Base-by-base conservation (phyloP, 2,329 filamentous ascomycete species). In the Dissoconium aciculare region DNA sequence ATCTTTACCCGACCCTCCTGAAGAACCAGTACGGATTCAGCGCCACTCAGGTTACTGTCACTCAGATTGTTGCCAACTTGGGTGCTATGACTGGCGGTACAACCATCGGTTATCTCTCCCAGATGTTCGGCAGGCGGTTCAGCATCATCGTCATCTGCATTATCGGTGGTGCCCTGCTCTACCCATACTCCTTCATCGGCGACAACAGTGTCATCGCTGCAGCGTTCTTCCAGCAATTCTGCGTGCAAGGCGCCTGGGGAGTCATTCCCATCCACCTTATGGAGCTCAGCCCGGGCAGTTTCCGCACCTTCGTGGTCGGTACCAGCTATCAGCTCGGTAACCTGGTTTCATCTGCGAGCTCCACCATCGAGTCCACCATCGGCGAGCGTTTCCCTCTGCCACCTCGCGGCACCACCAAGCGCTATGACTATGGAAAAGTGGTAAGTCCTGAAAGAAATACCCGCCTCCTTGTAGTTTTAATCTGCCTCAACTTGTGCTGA, bases 241-340 rank as follows among this genome's bases (percentile, higher is more conserved):
- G 38, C 25, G 42, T 44, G 3, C 41, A 46, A 24, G 47, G 47
- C 11, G 48, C 47, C 2, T 52, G 49, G 49, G 49, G 49, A 12
- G 46, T 52, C 4, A 63, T 64, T 15, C 60, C 60, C 1, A 79
- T 83, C 33, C 78, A 84, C 43, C 60, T 84, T 4, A 83, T 81
- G 68, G 79, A 85, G 49, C 60, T 84, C 5, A 75, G 71, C 0
- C 79, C 79, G 0, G 75, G 74, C 1, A 68, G 69, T 0, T 78
- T 84, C 60, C 64, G 78, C 4, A 80, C 78, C 0, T 80, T 80
- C 42, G 74, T 80, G 33, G 74, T 81, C 14, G 78, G 78, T 31
- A 78, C 78, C 0, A 64, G 69, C 3, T 82, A 84, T 56, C 77
- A 87, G 55, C 66, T 85, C 2, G 80, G 80, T 29, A 87, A 85